phyloP scores from a whole-genome alignment of 768 basidiomycete species.

The Pleurotus djamor region DNA sequence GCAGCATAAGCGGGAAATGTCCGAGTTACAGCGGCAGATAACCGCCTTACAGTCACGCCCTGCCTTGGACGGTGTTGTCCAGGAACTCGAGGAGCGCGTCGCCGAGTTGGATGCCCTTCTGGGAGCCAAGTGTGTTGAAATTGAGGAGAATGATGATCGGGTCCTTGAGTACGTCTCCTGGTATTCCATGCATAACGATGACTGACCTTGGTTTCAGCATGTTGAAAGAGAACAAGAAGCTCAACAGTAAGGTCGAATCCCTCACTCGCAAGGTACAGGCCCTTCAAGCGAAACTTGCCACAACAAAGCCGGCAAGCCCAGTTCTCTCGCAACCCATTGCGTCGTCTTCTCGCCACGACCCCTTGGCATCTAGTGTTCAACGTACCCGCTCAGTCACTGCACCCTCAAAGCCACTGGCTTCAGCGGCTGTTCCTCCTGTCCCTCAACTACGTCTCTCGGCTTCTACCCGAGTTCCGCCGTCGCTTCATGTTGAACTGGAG shows the following conservation, averaged over 20 bases:
- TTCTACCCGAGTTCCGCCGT: constrained; percentile 8
- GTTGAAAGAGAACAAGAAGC: constrained; percentile 79
- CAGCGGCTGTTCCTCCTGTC: constrained; percentile 9
- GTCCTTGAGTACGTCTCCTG: constrained; percentile 65
- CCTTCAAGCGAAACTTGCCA: constrained; percentile 64
- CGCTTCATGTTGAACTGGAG: constrained; percentile 37
- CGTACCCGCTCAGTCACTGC: constrained; percentile 12
- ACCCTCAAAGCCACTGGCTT: neutral
- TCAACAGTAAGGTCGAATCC: constrained; percentile 65
- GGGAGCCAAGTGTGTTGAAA: constrained; percentile 67
- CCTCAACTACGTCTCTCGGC: constrained; percentile 8
- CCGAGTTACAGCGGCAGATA: constrained; percentile 58
- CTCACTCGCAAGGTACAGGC: constrained; percentile 72
- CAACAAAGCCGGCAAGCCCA: constrained; percentile 39
- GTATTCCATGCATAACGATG: constrained; percentile 5
- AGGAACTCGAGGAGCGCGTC: constrained; percentile 66
- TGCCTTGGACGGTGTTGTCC: constrained; percentile 51
- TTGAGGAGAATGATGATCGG: constrained; percentile 83
- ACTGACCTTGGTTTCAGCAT: constrained; percentile 42
- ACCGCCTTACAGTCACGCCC: constrained; percentile 48
- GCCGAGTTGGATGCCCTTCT: constrained; percentile 76
- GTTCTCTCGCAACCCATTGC: neutral
- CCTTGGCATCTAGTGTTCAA: constrained; percentile 11
- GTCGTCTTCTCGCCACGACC: neutral
- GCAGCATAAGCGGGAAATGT: constrained; percentile 65